phyloP scores from a whole-genome alignment of 495 filamentous ascomycete genomes.

The Lasiosphaeris hirsuta region DNA sequence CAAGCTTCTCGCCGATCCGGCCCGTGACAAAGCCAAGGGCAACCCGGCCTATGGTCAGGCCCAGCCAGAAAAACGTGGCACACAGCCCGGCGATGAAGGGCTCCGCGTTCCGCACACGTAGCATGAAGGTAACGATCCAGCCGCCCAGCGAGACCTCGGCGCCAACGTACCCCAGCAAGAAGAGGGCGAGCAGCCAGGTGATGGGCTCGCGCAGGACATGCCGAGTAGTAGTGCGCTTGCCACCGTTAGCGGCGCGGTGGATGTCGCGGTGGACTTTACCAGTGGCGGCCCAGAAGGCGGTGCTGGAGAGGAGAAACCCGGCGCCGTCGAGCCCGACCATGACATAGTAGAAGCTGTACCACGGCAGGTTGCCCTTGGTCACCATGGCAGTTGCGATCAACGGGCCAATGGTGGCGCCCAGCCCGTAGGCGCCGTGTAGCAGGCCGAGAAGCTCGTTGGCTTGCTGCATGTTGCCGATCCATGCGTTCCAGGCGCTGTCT shows the following conservation, averaged over 20 bases:
- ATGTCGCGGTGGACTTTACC: conserved; percentile 56
- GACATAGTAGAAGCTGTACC: conserved; percentile 66
- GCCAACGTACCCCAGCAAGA: conserved; percentile 78
- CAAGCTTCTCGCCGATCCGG: conserved; percentile 68
- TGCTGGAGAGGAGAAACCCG: conserved; percentile 46
- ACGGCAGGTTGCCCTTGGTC: conserved; percentile 51
- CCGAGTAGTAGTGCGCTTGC: conserved; percentile 34
- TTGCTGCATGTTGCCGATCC: conserved; percentile 70
- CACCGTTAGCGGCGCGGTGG: conserved; percentile 26
- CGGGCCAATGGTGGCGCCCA: conserved; percentile 72
- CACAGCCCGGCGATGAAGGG: conserved; percentile 70
- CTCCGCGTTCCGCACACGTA: conserved; percentile 67
- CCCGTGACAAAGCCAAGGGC: conserved; percentile 66
- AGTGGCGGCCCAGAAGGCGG: conserved; percentile 67
- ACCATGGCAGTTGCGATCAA: conserved; percentile 74
- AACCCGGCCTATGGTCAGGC: conserved; percentile 73
- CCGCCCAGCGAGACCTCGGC: conserved; percentile 82
- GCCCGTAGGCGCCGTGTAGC: conserved; percentile 71
- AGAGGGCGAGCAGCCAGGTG: conserved; percentile 73
- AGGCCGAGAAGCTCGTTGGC: conserved; percentile 68
- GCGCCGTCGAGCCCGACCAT: conserved; percentile 60
- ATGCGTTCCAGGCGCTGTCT: conserved; percentile 76
- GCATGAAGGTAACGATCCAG: conserved; percentile 87
- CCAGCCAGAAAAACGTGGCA: conserved; percentile 90
- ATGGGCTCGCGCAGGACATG: conserved; percentile 38